phyloP scores from a whole-genome alignment of 2,329 filamentous ascomycete genomes.

The Trichoderma afroharzianum region DNA sequence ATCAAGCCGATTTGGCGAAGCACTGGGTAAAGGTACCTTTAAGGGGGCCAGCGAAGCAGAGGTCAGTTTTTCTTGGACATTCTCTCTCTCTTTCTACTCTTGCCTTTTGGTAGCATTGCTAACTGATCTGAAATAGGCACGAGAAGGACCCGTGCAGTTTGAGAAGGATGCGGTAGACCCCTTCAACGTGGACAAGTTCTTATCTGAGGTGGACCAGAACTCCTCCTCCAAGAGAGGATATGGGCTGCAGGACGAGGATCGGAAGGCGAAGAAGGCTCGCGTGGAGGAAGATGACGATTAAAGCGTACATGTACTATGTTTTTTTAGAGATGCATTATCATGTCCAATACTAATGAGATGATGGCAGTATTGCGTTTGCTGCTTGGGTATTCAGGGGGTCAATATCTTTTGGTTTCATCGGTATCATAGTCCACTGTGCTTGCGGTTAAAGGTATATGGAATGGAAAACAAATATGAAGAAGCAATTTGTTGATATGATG shows the following conservation, averaged over 20 bases:
- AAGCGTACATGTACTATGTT: not conserved
- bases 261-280: constrained; percentile 67
- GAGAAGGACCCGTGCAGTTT: constrained; percentile 92
- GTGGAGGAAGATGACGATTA: constrained; percentile 67
- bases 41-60: constrained; percentile 82
- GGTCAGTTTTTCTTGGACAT: constrained; percentile 39
- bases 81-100: not conserved
- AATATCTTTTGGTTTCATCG: not conserved
- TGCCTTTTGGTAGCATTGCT: constrained; percentile 24
- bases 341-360: constrained; percentile 8
- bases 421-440: not conserved
- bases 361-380: not conserved
- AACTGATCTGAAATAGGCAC: constrained; percentile 47
- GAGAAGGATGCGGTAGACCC: constrained; percentile 84
- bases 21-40: constrained; percentile 84
- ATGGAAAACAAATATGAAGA: not conserved
- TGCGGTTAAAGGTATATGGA: not conserved
- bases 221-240: constrained; percentile 68
- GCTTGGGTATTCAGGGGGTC: not conserved
- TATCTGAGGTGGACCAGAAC: constrained; percentile 70
- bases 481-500: too few relatives aligned
- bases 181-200: constrained; percentile 92
- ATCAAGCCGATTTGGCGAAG: constrained; percentile 77
- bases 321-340: constrained; percentile 10
- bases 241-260: constrained; percentile 66